Base-by-base conservation (phyloP, 2,329 filamentous ascomycete species). In the Phyllosticta paracitricarpa region DNA sequence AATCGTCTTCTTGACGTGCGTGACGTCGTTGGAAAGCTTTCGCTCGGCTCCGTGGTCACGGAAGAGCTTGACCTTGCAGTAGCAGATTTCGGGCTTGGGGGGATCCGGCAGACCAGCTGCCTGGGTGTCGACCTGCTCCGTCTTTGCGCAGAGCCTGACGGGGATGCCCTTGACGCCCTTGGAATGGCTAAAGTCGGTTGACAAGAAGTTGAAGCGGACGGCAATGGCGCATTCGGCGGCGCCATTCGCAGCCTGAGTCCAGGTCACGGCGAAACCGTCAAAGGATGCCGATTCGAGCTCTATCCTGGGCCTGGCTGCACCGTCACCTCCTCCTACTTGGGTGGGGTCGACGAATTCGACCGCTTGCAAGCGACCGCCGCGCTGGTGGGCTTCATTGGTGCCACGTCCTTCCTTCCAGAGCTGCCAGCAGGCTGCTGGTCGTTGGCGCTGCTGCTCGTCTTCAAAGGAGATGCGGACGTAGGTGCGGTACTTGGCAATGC, bases 141-240 rank as follows among this genome's bases (percentile, higher is more conserved):
- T 97, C 75, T 97, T 97, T 14, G 92, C 86, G 73, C 93, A 97
- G 0, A 97, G 82, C 61, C 94, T 82, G 4, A 99, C 92, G 0
- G 94, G 93, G 65, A 97, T 97, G 40, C 94, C 94, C 75, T 97
- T 99, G 56, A 99, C 94, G 54, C 94, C 94, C 71, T 99, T 99
- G 9, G 94, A 97, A 71, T 97, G 94, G 73, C 93, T 97, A 72
- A 97, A 99, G 72, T 99, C 94, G 8, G 94, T 99, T 0, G 94
- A 99, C 0, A 99, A 80, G 71, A 99, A 99, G 76, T 99, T 99
- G 81, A 97, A 99, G 54, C 94, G 89, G 12, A 97, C 90, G 8
- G 91, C 89, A 61, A 99, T 85, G 56, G 86, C 89, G 72, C 91
- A 94, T 68, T 97, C 91, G 3, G 88, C 79, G 0, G 78, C 75